phyloP scores from a whole-genome alignment of 2,329 filamentous ascomycete species.

The Aphanoascus verrucosus region DNA sequence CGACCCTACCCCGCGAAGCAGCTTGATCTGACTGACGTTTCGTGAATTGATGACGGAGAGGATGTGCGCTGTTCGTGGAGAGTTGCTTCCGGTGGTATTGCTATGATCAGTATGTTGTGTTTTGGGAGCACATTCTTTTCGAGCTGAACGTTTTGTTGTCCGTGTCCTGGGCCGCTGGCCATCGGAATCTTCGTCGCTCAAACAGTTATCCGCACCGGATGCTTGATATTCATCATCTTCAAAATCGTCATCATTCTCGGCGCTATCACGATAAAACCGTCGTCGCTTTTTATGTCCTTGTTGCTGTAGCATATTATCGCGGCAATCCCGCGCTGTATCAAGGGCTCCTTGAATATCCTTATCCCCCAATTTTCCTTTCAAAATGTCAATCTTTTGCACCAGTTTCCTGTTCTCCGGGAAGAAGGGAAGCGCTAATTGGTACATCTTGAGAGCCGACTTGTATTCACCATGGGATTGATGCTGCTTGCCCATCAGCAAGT shows the following conservation, averaged over 20 bases:
- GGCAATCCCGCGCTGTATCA: background rate
- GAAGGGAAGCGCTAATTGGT: conserved; percentile 69
- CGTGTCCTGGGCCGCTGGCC: background rate
- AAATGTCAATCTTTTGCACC: conserved; percentile 43
- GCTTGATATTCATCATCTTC: conserved; percentile 27
- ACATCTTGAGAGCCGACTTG: conserved; percentile 67
- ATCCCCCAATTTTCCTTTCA: conserved; percentile 42
- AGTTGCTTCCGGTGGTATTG: conserved; percentile 20
- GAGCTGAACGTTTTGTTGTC: background rate
- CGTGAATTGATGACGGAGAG: conserved; percentile 39
- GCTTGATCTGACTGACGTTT: conserved; percentile 37
- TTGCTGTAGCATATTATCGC: background rate
- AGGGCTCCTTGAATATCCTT: background rate
- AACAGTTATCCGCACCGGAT: conserved; percentile 18
- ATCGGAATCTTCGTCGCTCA: conserved; percentile 25
- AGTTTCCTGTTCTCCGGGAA: conserved; percentile 78
- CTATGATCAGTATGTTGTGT: background rate
- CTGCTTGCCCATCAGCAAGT: conserved; percentile 81
- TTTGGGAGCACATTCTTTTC: conserved; percentile 13
- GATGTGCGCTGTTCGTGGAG: conserved; percentile 36
- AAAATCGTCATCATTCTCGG: conserved; percentile 24
- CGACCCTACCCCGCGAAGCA: conserved; percentile 37
- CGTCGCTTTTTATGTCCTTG: conserved; percentile 15
- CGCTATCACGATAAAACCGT: conserved; percentile 14
- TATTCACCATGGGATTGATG: conserved; percentile 78